Percentiles rank a stretch among this genome's conserved stretches.
Evolutionary conservation across 768 basidiomycete genomes (phyloP).

Genomic region (Leccinum variicolor): DNA sequence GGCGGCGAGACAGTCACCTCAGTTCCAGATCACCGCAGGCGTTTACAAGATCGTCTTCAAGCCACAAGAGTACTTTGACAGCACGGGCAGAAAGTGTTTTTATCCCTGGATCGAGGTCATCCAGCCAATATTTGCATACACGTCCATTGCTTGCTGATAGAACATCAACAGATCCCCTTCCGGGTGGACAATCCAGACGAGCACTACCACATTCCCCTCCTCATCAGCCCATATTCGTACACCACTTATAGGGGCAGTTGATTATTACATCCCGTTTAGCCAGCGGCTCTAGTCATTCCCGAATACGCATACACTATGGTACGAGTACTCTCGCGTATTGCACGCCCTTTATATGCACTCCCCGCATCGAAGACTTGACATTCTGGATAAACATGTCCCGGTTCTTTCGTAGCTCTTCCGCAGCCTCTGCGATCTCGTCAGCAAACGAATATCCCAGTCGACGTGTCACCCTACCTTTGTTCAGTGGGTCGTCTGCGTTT

Average conservation of each 20-base stretch:
- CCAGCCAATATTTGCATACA: background rate
- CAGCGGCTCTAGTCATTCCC: slow-evolving; percentile 6
- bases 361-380: slow-evolving; percentile 86
- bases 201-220: slow-evolving; percentile 89
- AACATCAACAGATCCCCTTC: slow-evolving; percentile 67
- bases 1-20: slow-evolving; percentile 39
- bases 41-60: slow-evolving; percentile 85
- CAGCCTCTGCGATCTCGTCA: slow-evolving; percentile 68
- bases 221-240: slow-evolving; percentile 88
- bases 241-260: slow-evolving; percentile 93
- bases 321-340: slow-evolving; percentile 74
- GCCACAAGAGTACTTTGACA: slow-evolving; percentile 78
- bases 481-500: slow-evolving; percentile 96
- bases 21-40: slow-evolving; percentile 40
- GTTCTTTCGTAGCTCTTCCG: slow-evolving; percentile 88
- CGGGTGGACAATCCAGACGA: slow-evolving; percentile 66
- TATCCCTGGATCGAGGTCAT: slow-evolving; percentile 90
- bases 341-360: slow-evolving; percentile 71
- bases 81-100: slow-evolving; percentile 61
- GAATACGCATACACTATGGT: slow-evolving; percentile 31
- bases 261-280: slow-evolving; percentile 7
- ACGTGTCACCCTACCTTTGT: slow-evolving; percentile 75
- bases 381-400: slow-evolving; percentile 80
- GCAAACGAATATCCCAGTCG: background rate
- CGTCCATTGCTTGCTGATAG: slow-evolving; percentile 3